These are phyloP conservation scores for Trichoderma sp. DNA, from an alignment of 2,329 filamentous ascomycete species.

Conservation along the genomic window DNA sequence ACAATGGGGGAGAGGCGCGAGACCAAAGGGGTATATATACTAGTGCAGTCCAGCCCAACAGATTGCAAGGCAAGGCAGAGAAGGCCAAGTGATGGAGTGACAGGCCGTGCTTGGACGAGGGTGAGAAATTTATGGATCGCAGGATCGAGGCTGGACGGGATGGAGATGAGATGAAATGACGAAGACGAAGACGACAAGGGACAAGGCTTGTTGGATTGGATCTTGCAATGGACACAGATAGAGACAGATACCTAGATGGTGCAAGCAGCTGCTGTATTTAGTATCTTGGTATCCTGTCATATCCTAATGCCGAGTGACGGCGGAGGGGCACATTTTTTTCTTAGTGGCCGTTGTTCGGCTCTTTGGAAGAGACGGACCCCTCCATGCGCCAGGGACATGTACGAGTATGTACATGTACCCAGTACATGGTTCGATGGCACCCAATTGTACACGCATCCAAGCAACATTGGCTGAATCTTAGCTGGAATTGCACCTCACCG, in stretches of 20 bases:
- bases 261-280: not conserved
- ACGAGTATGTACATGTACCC: not conserved
- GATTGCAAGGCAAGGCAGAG: not conserved
- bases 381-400: not conserved
- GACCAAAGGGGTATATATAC: conserved; percentile 7
- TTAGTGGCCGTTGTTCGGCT: not conserved
- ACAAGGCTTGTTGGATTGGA: not conserved
- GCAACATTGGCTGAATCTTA: not conserved
- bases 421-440: not conserved
- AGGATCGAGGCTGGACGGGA: not conserved
- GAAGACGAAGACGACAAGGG: not conserved
- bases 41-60: conserved; percentile 5
- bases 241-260: not conserved
- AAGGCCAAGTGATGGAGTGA: not conserved
- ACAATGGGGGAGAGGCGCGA: not conserved
- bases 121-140: conserved; percentile 2
- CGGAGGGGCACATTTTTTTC: conserved; percentile 11
- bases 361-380: not conserved
- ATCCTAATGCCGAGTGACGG: conserved; percentile 14
- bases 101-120: not conserved
- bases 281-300: not conserved
- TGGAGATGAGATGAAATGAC: not conserved
- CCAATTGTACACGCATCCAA: not conserved
- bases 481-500: not conserved
- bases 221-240: not conserved